phyloP scores from a whole-genome alignment of 257 asterid genomes.

The Lycium ferocissimum region DNA sequence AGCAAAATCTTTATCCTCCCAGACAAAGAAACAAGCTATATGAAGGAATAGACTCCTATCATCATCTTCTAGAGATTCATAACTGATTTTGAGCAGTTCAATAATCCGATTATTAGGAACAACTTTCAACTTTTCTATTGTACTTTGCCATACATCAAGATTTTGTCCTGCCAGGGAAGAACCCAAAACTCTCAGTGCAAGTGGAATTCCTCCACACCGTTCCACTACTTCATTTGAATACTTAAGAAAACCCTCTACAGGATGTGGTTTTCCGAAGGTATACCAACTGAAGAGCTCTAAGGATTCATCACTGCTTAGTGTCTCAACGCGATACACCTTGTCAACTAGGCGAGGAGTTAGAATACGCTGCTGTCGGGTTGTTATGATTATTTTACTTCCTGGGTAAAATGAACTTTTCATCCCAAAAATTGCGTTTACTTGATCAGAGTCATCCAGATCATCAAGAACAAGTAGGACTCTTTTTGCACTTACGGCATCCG shows the following conservation, averaged over 20 bases:
- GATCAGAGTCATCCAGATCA: constrained; percentile 39
- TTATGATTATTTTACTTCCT: constrained; percentile 32
- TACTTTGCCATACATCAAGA: constrained; percentile 15
- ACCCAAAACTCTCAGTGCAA: constrained; percentile 32
- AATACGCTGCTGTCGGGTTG: background rate
- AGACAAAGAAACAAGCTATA: constrained; percentile 24
- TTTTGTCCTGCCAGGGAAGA: constrained; percentile 28
- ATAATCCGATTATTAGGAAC: constrained; percentile 27
- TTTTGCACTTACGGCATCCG: constrained; percentile 27
- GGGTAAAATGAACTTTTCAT: constrained; percentile 29
- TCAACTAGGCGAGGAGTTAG: constrained; percentile 18
- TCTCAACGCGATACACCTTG: background rate
- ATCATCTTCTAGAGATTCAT: constrained; percentile 25
- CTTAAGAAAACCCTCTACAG: constrained; percentile 3
- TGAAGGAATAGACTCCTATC: constrained; percentile 29
- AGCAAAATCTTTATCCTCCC: background rate
- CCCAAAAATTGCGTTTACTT: constrained; percentile 34
- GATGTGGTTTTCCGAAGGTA: constrained; percentile 20
- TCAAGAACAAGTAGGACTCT: constrained; percentile 40
- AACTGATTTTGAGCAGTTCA: constrained; percentile 28
- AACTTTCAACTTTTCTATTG: constrained; percentile 24
- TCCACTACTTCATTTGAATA: background rate
- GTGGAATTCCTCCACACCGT: constrained; percentile 20
- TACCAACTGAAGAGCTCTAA: constrained; percentile 29
- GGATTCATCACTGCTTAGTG: background rate